These are phyloP conservation scores for Apiotrichum gamsii DNA, from an alignment of 1,284 basidiomycete genomes.

Conservation along the genomic window DNA sequence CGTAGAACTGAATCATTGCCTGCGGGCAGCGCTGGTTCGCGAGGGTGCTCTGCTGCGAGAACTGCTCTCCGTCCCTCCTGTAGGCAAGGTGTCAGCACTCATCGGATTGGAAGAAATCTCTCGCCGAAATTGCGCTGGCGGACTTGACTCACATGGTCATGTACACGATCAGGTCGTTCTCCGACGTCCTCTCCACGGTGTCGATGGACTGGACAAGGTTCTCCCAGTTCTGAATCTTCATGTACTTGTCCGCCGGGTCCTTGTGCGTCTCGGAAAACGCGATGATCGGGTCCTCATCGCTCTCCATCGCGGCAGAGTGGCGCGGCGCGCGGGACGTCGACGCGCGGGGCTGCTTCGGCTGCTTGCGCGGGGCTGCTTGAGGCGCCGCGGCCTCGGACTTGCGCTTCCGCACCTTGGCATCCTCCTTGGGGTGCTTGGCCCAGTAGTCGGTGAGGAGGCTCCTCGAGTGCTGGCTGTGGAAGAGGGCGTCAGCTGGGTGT, in stretches of 20 bases:
- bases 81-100: not conserved
- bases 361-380: not conserved
- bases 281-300: constrained; percentile 61
- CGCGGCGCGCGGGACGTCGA: too few relatives aligned
- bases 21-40: constrained; percentile 40
- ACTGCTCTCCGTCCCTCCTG: constrained; percentile 38
- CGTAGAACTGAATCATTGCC: constrained; percentile 44
- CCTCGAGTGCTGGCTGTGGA: constrained; percentile 30
- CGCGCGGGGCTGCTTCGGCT: not conserved
- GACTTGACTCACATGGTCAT: constrained; percentile 45
- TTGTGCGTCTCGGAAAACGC: constrained; percentile 37
- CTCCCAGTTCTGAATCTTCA: constrained; percentile 41
- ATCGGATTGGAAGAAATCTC: too few relatives aligned
- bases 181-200: constrained; percentile 33
- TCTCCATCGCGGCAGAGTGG: too few relatives aligned
- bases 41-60: constrained; percentile 23
- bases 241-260: constrained; percentile 33
- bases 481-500: not conserved
- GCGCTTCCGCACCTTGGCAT: constrained; percentile 17
- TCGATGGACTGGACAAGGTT: constrained; percentile 35
- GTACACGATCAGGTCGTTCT: constrained; percentile 32
- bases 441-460: constrained; percentile 37
- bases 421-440: constrained; percentile 19
- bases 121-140: too few relatives aligned
- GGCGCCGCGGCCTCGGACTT: constrained; percentile 18